A percentile compares a stretch with the other conserved stretches of the same genome.
Evolutionary conservation across 257 asterid genomes (phyloP).

Genomic region (Verbena officinalis): DNA sequence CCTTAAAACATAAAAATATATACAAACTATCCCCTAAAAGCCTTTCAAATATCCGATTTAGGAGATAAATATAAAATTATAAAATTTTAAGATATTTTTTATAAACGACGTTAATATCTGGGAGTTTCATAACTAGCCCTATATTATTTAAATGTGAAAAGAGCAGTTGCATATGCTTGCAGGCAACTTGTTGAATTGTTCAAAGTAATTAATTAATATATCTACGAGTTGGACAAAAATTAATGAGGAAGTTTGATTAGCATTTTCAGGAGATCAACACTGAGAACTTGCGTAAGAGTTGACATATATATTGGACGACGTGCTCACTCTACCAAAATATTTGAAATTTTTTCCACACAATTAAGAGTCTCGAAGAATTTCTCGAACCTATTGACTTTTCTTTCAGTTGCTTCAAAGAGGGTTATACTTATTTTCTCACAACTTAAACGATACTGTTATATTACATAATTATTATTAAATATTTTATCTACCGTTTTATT

Average conservation of each 20-base stretch:
- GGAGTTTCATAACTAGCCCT: too few species aligned
- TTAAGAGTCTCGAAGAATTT: conserved; percentile 15
- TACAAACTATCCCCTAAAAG: too few species aligned
- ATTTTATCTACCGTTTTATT: too few species aligned
- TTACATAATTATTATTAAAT: too few species aligned
- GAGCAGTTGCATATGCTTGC: background rate
- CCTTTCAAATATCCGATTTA: too few species aligned
- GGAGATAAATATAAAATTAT: too few species aligned
- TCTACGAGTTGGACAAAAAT: conserved; percentile 8
- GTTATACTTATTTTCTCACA: too few species aligned
- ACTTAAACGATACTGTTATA: too few species aligned
- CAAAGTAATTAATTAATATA: conserved; percentile 14
- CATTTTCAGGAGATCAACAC: background rate
- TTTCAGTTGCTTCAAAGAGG: background rate
- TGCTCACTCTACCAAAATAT: background rate
- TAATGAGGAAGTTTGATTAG: background rate
- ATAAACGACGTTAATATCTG: too few species aligned
- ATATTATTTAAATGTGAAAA: background rate
- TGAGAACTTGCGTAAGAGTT: too few species aligned
- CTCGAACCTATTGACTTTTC: background rate
- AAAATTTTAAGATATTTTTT: too few species aligned
- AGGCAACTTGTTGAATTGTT: conserved; percentile 22
- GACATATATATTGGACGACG: background rate
- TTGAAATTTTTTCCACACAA: background rate
- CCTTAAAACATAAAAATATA: too few species aligned